Base-by-base conservation (phyloP, 805 yeast genomes). In the Pachysolen tannophilus region DNA sequence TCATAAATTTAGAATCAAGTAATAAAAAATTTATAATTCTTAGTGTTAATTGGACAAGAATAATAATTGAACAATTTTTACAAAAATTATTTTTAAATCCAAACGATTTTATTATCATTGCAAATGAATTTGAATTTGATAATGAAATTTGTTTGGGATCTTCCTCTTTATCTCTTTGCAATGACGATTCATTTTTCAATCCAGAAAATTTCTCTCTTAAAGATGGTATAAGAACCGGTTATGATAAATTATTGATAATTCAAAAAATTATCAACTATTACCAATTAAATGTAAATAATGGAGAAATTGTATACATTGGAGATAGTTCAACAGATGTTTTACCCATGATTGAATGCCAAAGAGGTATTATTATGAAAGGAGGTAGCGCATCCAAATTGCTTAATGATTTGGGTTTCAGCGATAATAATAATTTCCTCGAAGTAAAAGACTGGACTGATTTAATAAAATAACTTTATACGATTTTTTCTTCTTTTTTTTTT, bases 11-110 rank as follows among this genome's bases (percentile, higher is more conserved):
- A 17, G 8, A 10, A 8, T 34, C 13, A 21, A 20, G 19, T 11
- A 20, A 6, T n/a, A 18, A 36, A 5, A 32, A 33, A 9, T 46
- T 54, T 28, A 34, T 35, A 8, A 58, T 78, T 2, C 44, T 78
- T 21, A 77, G 83, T 44, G 73, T 77, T 31, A 77, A 77, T 49
- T 78, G 85, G 85, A 69, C 81, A 6, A 59, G 64, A 2, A 15
- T 56, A 9, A 55, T 76, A 14, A 76, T 78, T 30, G 47, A 52
- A 20, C 55, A 56, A 30, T 53, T 34, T 28, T 49, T 59, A 4
- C n/a, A n/a, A n/a, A n/a, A n/a, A n/a, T n/a, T n/a, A n/a, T n/a
- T n/a, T n/a, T 44, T 61, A 14, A 13, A 30, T 3, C 26, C 16
- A 2, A 45, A 52, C 24, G 38, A 52, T 10, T 41, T 65, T 5